These are phyloP conservation scores for Lasiodiplodia theobromae DNA, from an alignment of 2,329 filamentous ascomycete genomes.

Conservation along the genomic window DNA sequence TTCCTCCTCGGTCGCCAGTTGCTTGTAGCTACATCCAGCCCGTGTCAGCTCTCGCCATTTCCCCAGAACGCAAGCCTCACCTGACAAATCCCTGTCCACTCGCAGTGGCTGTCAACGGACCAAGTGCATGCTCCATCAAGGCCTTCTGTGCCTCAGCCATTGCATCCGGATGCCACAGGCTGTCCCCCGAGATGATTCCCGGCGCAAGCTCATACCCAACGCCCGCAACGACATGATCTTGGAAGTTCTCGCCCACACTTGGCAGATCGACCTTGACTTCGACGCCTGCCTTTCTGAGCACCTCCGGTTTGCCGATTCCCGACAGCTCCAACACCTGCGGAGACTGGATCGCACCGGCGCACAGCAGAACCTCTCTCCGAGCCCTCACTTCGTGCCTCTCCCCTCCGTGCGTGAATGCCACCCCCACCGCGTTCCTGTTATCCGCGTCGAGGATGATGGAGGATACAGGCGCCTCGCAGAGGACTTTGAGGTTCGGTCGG, in stretches of 20 bases:
- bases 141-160: conserved; percentile 22
- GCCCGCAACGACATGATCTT: conserved; percentile 42
- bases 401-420: neutral
- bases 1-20: conserved; percentile 7
- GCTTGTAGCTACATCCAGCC: conserved; percentile 9
- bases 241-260: conserved; percentile 45
- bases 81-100: conserved; percentile 29
- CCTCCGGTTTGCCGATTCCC: conserved; percentile 35
- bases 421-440: neutral
- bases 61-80: neutral
- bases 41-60: conserved; percentile 4
- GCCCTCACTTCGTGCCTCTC: conserved; percentile 37
- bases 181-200: conserved; percentile 3
- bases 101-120: conserved; percentile 14
- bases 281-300: conserved; percentile 36
- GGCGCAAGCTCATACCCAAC: neutral
- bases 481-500: neutral
- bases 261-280: conserved; percentile 39
- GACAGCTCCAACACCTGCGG: conserved; percentile 41
- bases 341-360: conserved; percentile 38
- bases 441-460: neutral
- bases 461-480: conserved; percentile 1
- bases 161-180: neutral
- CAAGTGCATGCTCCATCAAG: neutral
- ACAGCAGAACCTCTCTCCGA: conserved; percentile 34